These are phyloP conservation scores for Annona squamosa DNA, from an alignment of 164 flowering plant species.

Conservation along the genomic window DNA sequence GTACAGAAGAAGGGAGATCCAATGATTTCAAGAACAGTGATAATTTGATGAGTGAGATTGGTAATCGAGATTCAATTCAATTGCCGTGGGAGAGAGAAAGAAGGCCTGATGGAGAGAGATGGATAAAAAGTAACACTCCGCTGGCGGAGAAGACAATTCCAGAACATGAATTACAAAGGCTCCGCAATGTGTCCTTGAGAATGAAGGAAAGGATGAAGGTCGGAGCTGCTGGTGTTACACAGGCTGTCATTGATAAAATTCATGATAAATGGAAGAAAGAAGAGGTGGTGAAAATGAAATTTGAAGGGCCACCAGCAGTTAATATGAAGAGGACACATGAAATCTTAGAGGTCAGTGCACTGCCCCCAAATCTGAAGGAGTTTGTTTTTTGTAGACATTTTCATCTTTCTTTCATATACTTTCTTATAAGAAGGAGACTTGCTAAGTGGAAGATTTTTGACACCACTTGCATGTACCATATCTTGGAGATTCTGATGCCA, in stretches of 20 bases:
- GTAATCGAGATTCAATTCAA: slow-evolving; percentile 13
- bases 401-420: too few species aligned
- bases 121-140: slow-evolving; percentile 39
- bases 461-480: background rate
- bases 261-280: slow-evolving; percentile 72
- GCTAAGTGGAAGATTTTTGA: background rate
- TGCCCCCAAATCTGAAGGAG: too few species aligned
- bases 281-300: slow-evolving; percentile 86
- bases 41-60: slow-evolving; percentile 11
- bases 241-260: slow-evolving; percentile 59
- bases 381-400: too few species aligned
- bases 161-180: slow-evolving; percentile 66
- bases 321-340: slow-evolving; percentile 84
- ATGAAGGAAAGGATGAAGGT: slow-evolving; percentile 77
- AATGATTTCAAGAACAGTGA: background rate
- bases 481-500: background rate
- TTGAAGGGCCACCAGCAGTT: slow-evolving; percentile 55
- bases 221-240: slow-evolving; percentile 66
- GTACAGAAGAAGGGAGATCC: background rate
- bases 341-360: slow-evolving; percentile 62
- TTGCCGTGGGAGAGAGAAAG: slow-evolving; percentile 43
- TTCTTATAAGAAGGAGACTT: background rate
- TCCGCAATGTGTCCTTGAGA: slow-evolving; percentile 59
- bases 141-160: slow-evolving; percentile 69
- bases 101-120: slow-evolving; percentile 14